These are phyloP conservation scores for Meredithiella fracta DNA, from an alignment of 2,329 filamentous ascomycete species.

Conservation along the genomic window DNA sequence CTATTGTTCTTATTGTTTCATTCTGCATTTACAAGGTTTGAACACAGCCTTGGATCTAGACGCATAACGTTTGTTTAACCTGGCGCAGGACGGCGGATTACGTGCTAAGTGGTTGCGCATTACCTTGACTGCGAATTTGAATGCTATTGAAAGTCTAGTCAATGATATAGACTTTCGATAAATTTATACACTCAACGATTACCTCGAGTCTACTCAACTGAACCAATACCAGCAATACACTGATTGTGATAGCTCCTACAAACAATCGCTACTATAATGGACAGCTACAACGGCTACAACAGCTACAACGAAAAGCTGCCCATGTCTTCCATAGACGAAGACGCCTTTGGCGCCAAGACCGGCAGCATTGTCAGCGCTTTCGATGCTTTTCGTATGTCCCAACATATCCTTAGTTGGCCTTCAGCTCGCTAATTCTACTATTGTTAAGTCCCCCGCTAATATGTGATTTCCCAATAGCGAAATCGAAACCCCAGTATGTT, in stretches of 20 bases:
- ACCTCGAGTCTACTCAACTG: not conserved
- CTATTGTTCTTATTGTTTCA: too few species aligned
- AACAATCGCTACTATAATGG: slow-evolving; percentile 49
- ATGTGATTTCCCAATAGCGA: slow-evolving; percentile 39
- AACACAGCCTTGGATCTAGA: too few species aligned
- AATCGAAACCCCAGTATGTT: slow-evolving; percentile 88
- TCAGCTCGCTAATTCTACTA: too few species aligned
- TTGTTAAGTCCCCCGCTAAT: not conserved
- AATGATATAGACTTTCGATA: too few species aligned
- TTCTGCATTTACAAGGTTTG: too few species aligned
- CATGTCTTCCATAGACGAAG: slow-evolving; percentile 44
- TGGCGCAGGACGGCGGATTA: too few species aligned
- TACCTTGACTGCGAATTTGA: too few species aligned
- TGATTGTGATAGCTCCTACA: not conserved
- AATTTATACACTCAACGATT: too few species aligned
- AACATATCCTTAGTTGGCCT: not conserved
- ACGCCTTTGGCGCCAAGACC: slow-evolving; percentile 56
- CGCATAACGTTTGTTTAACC: too few species aligned
- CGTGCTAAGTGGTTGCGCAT: too few species aligned
- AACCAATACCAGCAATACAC: not conserved
- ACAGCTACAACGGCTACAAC: slow-evolving; percentile 51
- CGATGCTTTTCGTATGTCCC: slow-evolving; percentile 76
- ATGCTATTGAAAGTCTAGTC: too few species aligned
- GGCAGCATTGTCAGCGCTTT: slow-evolving; percentile 65
- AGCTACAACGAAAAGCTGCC: slow-evolving; percentile 36